phyloP scores from a whole-genome alignment of 2,329 filamentous ascomycete species.

The Dothistroma pini region DNA sequence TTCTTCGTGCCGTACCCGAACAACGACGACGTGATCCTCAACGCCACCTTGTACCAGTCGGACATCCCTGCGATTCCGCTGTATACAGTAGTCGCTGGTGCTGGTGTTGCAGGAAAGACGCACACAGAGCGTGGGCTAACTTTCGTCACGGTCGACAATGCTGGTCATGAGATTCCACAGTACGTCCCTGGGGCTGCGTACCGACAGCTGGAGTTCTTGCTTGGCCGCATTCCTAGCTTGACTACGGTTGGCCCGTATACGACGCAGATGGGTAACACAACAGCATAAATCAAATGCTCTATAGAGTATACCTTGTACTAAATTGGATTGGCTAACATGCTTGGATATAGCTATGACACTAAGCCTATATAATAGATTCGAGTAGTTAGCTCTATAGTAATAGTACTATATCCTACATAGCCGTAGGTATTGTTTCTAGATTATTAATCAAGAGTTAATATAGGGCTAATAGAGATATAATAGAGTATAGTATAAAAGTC shows the following conservation, averaged over 20 bases:
- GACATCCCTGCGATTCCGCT: not conserved
- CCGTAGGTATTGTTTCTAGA: too few species aligned
- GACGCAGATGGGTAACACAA: not conserved
- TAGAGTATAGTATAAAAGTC: too few species aligned
- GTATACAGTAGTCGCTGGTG: not conserved
- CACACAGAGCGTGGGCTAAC: constrained; percentile 29
- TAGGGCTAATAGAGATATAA: too few species aligned
- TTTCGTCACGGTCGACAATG: constrained; percentile 27
- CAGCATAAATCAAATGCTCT: not conserved
- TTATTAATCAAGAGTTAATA: too few species aligned
- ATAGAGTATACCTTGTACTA: not conserved
- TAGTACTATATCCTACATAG: too few species aligned
- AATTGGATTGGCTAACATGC: not conserved
- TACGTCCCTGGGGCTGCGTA: constrained; percentile 44
- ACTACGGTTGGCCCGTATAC: constrained; percentile 1
- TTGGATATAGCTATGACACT: not conserved
- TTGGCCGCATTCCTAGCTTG: constrained; percentile 36
- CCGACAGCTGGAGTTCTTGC: constrained; percentile 42
- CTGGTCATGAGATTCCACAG: constrained; percentile 33
- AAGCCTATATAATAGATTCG: not conserved
- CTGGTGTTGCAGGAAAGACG: constrained; percentile 14
- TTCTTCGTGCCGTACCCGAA: constrained; percentile 28
- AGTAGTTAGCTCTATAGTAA: too few species aligned
- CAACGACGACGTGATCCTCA: not conserved
- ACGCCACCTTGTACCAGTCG: not conserved